Base-by-base conservation (phyloP, 2,329 filamentous ascomycete species). In the Ophiostoma sp. region DNA sequence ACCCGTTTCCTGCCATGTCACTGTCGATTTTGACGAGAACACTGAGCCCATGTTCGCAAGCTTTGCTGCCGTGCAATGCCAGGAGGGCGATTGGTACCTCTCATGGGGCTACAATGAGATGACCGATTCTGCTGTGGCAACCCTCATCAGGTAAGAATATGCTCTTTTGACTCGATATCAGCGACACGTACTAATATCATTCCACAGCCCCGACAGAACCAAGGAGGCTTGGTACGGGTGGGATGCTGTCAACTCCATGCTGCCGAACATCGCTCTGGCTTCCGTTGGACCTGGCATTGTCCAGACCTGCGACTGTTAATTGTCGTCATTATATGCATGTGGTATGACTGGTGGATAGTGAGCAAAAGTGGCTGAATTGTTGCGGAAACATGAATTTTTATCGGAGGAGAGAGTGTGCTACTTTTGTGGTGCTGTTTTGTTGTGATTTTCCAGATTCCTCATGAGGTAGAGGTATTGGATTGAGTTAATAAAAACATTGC, bases 81-180 rank as follows among this genome's bases (percentile, higher is more conserved):
- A 71, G 0, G 71, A 76, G 42, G 77, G 75, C n/a, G 76, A 76
- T n/a, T 80, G 79, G 77, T 73, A 72, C 3, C 68, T 79, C 7
- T 82, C 80, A 0, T 82, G 79, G 80, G 80, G 80, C 1, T 80
- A 82, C 74, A 76, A 78, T 25, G 55, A 73, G 8, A 72, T 76
- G 25, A 76, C 77, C 0, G 80, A 81, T 42, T 78, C 77, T 2
- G 80, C 76, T 0, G 79, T 81, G 28, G 77, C 79, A 76, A 80
- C 79, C 0, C 31, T 82, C 0, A 75, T 79, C 33, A 80, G 79
- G 80, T 81, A 75, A 75, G 79, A 31, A 9, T 48, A 17, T 33
- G 1, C 15, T 11, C n/a, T 39, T 28, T 19, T 19, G 15, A 25
- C 2, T 5, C 57, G 6, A 36, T n/a, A 3, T 9, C 7, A n/a